Base-by-base conservation (phyloP, 2,329 filamentous ascomycete species). In the Paraphaeosphaeria minitans region DNA sequence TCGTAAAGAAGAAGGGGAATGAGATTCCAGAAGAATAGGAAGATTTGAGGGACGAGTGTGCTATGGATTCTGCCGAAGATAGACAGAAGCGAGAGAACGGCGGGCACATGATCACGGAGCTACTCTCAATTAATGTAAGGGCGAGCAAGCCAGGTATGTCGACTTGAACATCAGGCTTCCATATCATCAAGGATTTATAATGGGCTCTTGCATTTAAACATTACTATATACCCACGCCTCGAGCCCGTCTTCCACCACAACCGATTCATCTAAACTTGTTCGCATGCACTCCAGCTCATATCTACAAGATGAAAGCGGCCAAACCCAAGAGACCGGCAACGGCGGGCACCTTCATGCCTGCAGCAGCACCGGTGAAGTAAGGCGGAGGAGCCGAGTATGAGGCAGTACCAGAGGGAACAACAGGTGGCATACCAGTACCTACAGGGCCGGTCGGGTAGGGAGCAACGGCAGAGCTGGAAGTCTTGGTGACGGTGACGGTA, bases 311-410 rank as follows among this genome's bases (percentile, higher is more conserved):
- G 48, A 66, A 59, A 43, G 61, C 67, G 48, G 53, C 63, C 42
- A 70, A 22, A 2, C 66, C 66, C 31, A 71, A 14, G 3, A 67
- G 27, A 27, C 66, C 69, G 16, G 53, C 68, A 57, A 66, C 43
- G 2, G 61, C 57, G 13, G 66, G 63, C 1, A 64, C 62, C 46
- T 64, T 62, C 0, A 62, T 49, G 2, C 59, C 56, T 19, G 29
- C 35, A n/a, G 65, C 68, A 2, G 66, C 67, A 54, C 59, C 66
- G 33, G 67, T 67, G 58, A 66, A 71, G 9, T 50, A 45, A 6
- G 68, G 61, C 24, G 63, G 42, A 24, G 47, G 37, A 24, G 22
- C 39, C 8, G 31, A 41, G 19, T 53, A 37, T 10, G 48, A 39
- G 16, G 61, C 60, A 21, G 55, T 64, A 12, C 48, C 58, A 4